Conservation (phyloP, 2,329 filamentous ascomycete genomes). For the Anthostomella pinea region DNA sequence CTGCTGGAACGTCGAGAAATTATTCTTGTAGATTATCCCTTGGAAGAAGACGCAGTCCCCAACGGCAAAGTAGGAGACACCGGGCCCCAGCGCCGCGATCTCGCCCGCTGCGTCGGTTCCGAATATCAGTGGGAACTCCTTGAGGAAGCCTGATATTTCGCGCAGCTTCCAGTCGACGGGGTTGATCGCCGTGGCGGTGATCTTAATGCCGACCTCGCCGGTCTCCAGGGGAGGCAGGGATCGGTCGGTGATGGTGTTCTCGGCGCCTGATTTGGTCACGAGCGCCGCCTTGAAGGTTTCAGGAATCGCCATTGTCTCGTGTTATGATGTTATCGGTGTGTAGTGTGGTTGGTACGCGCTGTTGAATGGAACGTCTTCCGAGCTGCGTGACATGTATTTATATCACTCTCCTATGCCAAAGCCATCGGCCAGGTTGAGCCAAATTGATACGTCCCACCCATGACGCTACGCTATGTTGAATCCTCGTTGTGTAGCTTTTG, state of each 20-base stretch:
- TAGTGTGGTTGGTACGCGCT: too few relatives aligned
- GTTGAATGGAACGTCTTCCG: too few relatives aligned
- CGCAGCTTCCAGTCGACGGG: constrained; percentile 36
- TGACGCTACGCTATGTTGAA: too few relatives aligned
- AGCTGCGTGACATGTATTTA: too few relatives aligned
- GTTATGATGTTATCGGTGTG: too few relatives aligned
- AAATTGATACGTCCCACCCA: too few relatives aligned
- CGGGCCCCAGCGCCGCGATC: constrained; percentile 17
- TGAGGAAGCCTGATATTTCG: constrained; percentile 23
- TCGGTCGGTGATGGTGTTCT: constrained; percentile 17
- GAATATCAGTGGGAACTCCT: constrained; percentile 16
- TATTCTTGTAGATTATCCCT: constrained; percentile 30
- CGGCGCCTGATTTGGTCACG: constrained; percentile 9
- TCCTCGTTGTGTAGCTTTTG: too few relatives aligned
- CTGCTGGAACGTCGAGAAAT: constrained; percentile 35
- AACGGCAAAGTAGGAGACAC: constrained; percentile 16
- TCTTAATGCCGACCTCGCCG: constrained; percentile 13
- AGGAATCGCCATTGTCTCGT: constrained; percentile 13
- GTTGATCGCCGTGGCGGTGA: constrained; percentile 33
- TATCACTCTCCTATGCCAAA: too few relatives aligned
- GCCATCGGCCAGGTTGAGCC: too few relatives aligned
- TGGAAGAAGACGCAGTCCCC: constrained; percentile 35
- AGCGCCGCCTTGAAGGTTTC: constrained; percentile 17
- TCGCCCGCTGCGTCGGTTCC: constrained; percentile 25
- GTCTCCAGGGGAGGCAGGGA: constrained; percentile 9